phyloP scores from a whole-genome alignment of 768 basidiomycete genomes.

The Lepiota venenata region DNA sequence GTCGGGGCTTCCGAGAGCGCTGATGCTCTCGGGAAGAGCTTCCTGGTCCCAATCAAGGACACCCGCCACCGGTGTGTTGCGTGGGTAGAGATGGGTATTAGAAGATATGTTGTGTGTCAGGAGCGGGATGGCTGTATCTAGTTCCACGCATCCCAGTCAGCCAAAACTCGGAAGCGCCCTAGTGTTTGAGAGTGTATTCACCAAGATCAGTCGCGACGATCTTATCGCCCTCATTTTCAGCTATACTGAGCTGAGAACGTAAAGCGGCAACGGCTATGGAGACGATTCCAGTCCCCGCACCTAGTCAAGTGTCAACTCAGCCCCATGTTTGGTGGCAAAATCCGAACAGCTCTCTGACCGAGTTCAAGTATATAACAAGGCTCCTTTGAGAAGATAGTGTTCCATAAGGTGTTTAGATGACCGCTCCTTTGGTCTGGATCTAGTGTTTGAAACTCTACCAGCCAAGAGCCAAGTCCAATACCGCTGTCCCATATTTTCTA shows the following conservation, averaged over 20 bases:
- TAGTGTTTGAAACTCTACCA: conserved; percentile 37
- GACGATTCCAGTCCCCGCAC: conserved; percentile 84
- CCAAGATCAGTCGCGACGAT: conserved; percentile 66
- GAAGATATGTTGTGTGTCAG: conserved; percentile 65
- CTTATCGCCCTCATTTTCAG: conserved; percentile 16
- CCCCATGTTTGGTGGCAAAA: background rate
- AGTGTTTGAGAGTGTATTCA: conserved; percentile 21
- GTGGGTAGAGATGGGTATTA: conserved; percentile 35
- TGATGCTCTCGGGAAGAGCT: conserved; percentile 43
- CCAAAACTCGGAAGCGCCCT: background rate
- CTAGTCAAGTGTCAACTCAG: conserved; percentile 30
- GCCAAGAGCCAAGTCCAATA: conserved; percentile 79
- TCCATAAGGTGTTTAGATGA: conserved; percentile 20
- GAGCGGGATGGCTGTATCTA: conserved; percentile 80
- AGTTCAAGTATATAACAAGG: conserved; percentile 59
- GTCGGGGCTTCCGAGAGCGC: conserved; percentile 43
- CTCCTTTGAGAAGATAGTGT: conserved; percentile 37
- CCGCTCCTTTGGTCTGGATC: background rate
- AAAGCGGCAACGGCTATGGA: conserved; percentile 62
- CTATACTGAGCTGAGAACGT: conserved; percentile 29
- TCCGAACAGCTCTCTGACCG: conserved; percentile 43
- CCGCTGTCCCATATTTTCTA: conserved; percentile 99
- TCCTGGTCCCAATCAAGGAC: conserved; percentile 79
- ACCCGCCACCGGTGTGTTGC: conserved; percentile 27
- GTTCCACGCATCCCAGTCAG: background rate